Evolutionary conservation across 305 asterid species (phyloP), one percentile per base, ranked within the genome.

Genomic region (Fraxinus paxiana): DNA sequence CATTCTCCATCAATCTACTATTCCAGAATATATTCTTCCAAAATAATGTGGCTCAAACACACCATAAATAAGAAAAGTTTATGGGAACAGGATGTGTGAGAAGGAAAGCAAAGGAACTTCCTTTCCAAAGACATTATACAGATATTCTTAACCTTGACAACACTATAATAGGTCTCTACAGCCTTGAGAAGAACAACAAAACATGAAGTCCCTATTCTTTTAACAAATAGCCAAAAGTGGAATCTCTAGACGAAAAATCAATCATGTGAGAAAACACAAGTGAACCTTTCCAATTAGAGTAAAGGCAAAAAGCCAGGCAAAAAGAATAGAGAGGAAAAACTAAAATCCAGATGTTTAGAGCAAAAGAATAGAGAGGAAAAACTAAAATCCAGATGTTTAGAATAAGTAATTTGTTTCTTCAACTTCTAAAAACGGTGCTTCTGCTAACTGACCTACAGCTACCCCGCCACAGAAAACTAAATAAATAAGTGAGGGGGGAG

Each of bases 101-200:
- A 82, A 33, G 20, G 77, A 73, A 74, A 65, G 71, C 65, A 81
- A 73, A 65, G 24, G 26, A 31, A 70, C 20, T 48, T 22, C 69
- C 20, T 15, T 22, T 48, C 13, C 67, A 22, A 26, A 43, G 20
- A 31, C 65, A 43, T 13, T 43, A 17, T 13, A 75, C 33, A 38
- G 59, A 70, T 43, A 69, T 2, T 37, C 82, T 78, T 18, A 38
- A 10, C 13, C 67, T 38, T 56, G 63, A 56, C 28, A 46, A 71
- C 37, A 79, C 75, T 26, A 34, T 26, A 73, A 13, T 28, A 70
- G 70, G 41, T 63, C 71, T 34, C 24, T 59, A 74, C 70, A 83
- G 46, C 80, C 28, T 56, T 82, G 73, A 54, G 77, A 77, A 82
- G 78, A 77, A 81, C 22, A 37, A 71, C 20, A 77, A 80, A 81